phyloP scores from a whole-genome alignment of 73 alveolate species.

The Effrenium voratum region DNA sequence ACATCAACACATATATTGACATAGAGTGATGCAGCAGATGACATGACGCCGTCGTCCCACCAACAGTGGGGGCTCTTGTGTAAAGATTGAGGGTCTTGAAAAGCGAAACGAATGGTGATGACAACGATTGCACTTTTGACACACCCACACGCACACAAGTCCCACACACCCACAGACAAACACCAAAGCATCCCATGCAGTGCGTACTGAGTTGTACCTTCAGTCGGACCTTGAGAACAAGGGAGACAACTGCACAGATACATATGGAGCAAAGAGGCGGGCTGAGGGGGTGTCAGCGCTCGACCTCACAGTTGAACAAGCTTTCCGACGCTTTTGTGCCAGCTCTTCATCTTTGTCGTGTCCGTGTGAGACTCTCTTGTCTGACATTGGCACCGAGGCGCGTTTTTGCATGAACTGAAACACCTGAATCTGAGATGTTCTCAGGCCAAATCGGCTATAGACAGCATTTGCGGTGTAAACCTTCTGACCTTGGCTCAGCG shows the following conservation, averaged over 20 bases:
- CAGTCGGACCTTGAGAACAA: conserved; percentile 1
- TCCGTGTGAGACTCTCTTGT: neutral
- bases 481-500: neutral
- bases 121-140: no score
- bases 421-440: neutral
- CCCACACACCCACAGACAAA: no score
- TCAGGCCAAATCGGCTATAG: neutral
- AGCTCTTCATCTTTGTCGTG: neutral
- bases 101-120: no score
- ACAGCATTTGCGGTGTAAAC: neutral
- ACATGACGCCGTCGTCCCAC: no score
- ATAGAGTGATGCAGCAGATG: no score
- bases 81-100: no score
- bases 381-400: neutral
- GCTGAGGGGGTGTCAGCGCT: neutral
- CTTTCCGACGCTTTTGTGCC: neutral
- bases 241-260: conserved; percentile 13
- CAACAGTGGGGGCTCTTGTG: no score
- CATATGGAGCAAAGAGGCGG: conserved; percentile 2
- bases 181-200: no score
- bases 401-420: neutral
- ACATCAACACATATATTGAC: no score
- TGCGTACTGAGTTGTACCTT: neutral
- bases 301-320: neutral
- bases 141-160: no score